Evolutionary conservation across 1,284 basidiomycete species (phyloP).

Genomic region (Cryptococcus wingfieldii): DNA sequence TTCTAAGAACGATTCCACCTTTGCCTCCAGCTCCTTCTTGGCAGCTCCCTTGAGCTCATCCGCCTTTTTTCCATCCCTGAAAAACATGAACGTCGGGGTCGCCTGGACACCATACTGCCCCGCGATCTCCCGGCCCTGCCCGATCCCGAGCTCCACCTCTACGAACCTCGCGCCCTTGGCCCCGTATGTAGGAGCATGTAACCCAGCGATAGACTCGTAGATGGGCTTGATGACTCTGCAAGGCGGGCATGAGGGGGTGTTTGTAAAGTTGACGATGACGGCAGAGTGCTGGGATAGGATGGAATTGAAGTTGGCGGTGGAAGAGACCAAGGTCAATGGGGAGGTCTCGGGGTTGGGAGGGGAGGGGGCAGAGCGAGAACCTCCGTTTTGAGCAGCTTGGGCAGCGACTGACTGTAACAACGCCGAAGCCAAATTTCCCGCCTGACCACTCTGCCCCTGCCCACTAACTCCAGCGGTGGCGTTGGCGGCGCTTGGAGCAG

Average conservation of each 20-base stretch:
- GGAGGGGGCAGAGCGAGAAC: slow-evolving; percentile 25
- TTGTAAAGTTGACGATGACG: slow-evolving; percentile 62
- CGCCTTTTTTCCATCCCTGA: slow-evolving; percentile 70
- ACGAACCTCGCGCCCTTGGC: slow-evolving; percentile 57
- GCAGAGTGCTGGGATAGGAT: slow-evolving; percentile 55
- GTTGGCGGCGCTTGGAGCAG: slow-evolving; percentile 43
- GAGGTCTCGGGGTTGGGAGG: slow-evolving; percentile 53
- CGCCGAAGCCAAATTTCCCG: slow-evolving; percentile 51
- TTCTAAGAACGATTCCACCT: slow-evolving; percentile 50
- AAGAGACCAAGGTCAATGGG: slow-evolving; percentile 61
- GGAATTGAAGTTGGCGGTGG: slow-evolving; percentile 55
- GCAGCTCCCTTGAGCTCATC: slow-evolving; percentile 68
- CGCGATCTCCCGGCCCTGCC: slow-evolving; percentile 60
- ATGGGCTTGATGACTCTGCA: slow-evolving; percentile 62
- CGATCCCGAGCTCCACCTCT: slow-evolving; percentile 72
- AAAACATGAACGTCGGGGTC: slow-evolving; percentile 83
- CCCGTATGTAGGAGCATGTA: slow-evolving; percentile 28
- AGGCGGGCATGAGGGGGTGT: slow-evolving; percentile 60
- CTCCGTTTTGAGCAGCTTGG: slow-evolving; percentile 50
- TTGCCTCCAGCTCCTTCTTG: slow-evolving; percentile 36
- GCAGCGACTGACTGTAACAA: slow-evolving; percentile 63
- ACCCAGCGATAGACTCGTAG: slow-evolving; percentile 52
- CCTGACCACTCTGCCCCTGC: no score
- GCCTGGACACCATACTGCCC: slow-evolving; percentile 64
- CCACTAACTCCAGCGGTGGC: slow-evolving; percentile 30